A percentile compares a stretch with the other conserved stretches of the same genome.
phyloP scores from a whole-genome alignment of 495 filamentous ascomycete genomes.

The Aspergillus affinis region DNA sequence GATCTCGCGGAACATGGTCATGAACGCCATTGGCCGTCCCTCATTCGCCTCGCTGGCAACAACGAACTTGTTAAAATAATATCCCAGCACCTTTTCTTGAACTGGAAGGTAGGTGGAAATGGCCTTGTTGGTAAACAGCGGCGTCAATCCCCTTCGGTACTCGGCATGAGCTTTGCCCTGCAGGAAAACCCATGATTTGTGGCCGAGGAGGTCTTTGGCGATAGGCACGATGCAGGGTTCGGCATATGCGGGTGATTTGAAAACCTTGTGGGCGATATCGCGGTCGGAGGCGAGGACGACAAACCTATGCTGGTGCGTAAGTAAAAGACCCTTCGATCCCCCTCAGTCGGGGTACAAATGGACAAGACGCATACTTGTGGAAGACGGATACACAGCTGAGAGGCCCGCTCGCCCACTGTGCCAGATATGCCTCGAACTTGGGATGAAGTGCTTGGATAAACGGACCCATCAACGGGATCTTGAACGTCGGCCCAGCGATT shows the following conservation, averaged over 20 bases:
- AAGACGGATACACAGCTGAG: conserved; percentile 94
- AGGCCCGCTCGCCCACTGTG: conserved; percentile 80
- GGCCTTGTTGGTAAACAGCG: conserved; percentile 84
- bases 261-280: conserved; percentile 88
- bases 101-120: conserved; percentile 82
- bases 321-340: neutral
- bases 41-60: conserved; percentile 58
- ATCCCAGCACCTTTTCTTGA: conserved; percentile 79
- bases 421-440: conserved; percentile 77
- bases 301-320: conserved; percentile 56
- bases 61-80: conserved; percentile 77
- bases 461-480: conserved; percentile 87
- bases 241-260: conserved; percentile 84
- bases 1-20: conserved; percentile 83
- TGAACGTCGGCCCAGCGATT: conserved; percentile 75
- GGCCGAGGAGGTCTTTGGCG: conserved; percentile 83
- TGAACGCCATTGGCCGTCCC: conserved; percentile 70
- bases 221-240: conserved; percentile 92
- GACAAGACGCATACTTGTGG: conserved; percentile 69
- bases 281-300: conserved; percentile 91
- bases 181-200: conserved; percentile 90
- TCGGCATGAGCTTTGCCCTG: conserved; percentile 88
- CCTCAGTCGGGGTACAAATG: neutral
- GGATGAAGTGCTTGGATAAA: conserved; percentile 86
- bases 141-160: conserved; percentile 87